Conservation (phyloP, 331 rosid genomes). For the Pyrus hybrid region DNA sequence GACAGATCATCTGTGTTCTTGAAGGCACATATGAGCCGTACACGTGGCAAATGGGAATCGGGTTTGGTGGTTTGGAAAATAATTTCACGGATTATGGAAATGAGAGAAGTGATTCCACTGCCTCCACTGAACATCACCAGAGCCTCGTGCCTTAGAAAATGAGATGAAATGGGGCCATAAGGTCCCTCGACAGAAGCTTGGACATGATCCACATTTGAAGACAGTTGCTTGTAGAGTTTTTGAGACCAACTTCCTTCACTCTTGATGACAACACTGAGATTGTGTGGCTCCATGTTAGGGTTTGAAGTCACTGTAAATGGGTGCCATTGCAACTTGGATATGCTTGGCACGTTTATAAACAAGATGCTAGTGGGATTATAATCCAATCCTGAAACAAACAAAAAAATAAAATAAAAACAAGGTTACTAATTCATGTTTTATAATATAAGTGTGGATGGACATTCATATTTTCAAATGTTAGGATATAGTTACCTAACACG, state of each 20-base stretch:
- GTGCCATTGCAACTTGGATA: slow-evolving; percentile 80
- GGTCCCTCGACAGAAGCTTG: slow-evolving; percentile 78
- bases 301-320: slow-evolving; percentile 71
- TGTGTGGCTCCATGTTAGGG: slow-evolving; percentile 38
- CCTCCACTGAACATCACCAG: slow-evolving; percentile 64
- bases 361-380: slow-evolving; percentile 57
- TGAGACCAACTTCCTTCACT: slow-evolving; percentile 53
- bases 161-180: slow-evolving; percentile 50
- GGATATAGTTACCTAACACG: no score
- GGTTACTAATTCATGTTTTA: no score
- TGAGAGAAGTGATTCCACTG: slow-evolving; percentile 56
- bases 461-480: no score
- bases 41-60: slow-evolving; percentile 14
- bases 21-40: slow-evolving; percentile 34
- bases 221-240: slow-evolving; percentile 37
- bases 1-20: slow-evolving; percentile 34
- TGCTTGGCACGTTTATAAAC: slow-evolving; percentile 51
- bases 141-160: slow-evolving; percentile 44
- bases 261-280: slow-evolving; percentile 42
- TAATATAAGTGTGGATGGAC: no score
- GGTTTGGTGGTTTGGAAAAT: slow-evolving; percentile 34
- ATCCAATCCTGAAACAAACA: slow-evolving; percentile 33
- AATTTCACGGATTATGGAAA: slow-evolving; percentile 56
- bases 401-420: neutral
- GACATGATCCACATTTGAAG: slow-evolving; percentile 37